phyloP scores from a whole-genome alignment of 2,329 filamentous ascomycete species.

The Ophiostoma sp. region DNA sequence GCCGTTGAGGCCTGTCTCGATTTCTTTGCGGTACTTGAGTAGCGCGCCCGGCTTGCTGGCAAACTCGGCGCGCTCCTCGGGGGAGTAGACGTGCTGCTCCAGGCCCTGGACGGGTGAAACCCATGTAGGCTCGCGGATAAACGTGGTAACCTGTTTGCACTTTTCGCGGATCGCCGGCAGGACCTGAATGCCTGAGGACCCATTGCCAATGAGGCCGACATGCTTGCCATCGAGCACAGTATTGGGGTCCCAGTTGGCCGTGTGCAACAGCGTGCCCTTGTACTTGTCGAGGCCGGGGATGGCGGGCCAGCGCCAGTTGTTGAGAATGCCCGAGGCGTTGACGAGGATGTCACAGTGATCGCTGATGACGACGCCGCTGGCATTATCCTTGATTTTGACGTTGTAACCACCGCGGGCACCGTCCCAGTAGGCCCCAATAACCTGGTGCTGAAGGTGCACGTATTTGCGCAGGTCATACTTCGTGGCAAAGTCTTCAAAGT shows the following conservation, averaged over 20 bases:
- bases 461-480: constrained; percentile 38
- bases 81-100: constrained; percentile 25
- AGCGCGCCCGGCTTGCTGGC: constrained; percentile 22
- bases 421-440: constrained; percentile 42
- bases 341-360: constrained; percentile 27
- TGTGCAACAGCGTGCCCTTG: constrained; percentile 31
- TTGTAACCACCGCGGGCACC: constrained; percentile 38
- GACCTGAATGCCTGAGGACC: constrained; percentile 33
- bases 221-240: constrained; percentile 28
- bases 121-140: constrained; percentile 26
- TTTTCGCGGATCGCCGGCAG: constrained; percentile 28
- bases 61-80: constrained; percentile 24
- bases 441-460: constrained; percentile 40
- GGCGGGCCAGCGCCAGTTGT: constrained; percentile 29
- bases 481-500: constrained; percentile 33
- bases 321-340: constrained; percentile 28
- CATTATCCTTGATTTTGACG: constrained; percentile 32
- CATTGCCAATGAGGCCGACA: constrained; percentile 34
- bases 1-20: constrained; percentile 24
- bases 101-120: constrained; percentile 24
- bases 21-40: constrained; percentile 24
- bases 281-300: constrained; percentile 35
- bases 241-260: constrained; percentile 29
- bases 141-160: constrained; percentile 25
- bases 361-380: constrained; percentile 26